Base-by-base conservation (phyloP, 495 filamentous ascomycete species). In the Aspergillus sparsus region DNA sequence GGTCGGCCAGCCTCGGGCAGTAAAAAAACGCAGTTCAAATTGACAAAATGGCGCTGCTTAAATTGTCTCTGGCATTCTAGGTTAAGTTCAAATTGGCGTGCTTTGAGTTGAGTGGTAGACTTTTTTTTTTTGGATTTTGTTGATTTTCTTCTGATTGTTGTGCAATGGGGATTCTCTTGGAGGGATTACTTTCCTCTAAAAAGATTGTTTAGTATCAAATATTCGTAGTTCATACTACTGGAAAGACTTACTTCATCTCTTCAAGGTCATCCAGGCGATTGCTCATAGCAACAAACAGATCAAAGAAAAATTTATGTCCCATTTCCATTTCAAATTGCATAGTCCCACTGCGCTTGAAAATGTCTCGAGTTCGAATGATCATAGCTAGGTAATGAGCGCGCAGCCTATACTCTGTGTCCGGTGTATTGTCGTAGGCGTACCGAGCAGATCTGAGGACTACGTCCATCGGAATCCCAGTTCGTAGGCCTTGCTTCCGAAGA, bases 321-420 rank as follows among this genome's bases (percentile, higher is more conserved):
- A 85, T 86, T 77, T 95, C 89, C 92, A 97, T 96, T 83, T 97
- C 92, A 80, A 89, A 86, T 84, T 96, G 91, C 92, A 97, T 93
- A 68, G 91, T 96, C 72, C 91, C 92, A 78, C 92, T 96, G 74
- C 86, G 85, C 87, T 95, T 96, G 80, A 97, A 97, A 65, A 89
- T 93, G 82, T 90, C 89, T 73, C 92, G 89, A 78, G 87, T 90
- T 74, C 91, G 85, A 80, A 97, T 95, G 72, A 97, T 94, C 74
- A 96, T 85, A 68, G 91, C 90, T 70, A 97, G 84, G 81, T 94
- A 96, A 76, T 94, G 90, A 78, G 92, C 91, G 79, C 92, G 92
- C 63, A 97, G 87, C 66, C 85, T 84, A 66, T 86, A 90, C 78
- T 97, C 92, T 57, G 85, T 87, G 79, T 96, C 90, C 64, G 91